Conservation (phyloP, 148 eudicot genomes). For the Bassia scoparia region DNA sequence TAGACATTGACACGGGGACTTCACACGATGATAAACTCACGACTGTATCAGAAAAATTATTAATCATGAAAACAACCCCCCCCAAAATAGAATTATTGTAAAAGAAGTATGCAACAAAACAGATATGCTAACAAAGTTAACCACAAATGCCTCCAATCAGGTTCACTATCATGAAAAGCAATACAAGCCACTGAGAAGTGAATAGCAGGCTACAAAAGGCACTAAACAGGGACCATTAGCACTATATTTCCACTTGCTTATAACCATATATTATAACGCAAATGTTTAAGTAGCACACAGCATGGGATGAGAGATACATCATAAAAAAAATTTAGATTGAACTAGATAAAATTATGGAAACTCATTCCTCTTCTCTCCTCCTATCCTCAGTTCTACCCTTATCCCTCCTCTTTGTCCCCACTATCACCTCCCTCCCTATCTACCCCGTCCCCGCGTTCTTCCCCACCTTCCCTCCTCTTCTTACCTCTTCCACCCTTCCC, state of each 20-base stretch:
- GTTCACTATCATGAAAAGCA: background rate
- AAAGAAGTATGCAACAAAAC: slow-evolving; percentile 4
- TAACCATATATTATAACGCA: background rate
- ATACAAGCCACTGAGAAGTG: slow-evolving; percentile 1
- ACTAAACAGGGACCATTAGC: background rate
- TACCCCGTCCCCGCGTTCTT: too few relatives aligned
- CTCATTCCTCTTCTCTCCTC: too few relatives aligned
- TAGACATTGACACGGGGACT: slow-evolving; percentile 96
- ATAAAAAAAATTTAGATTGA: background rate
- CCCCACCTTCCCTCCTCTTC: too few relatives aligned
- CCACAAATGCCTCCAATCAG: background rate
- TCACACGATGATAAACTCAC: slow-evolving; percentile 95
- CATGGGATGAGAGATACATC: background rate
- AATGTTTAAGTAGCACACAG: background rate
- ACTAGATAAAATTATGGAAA: too few relatives aligned
- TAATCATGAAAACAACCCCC: background rate
- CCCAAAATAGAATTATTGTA: background rate
- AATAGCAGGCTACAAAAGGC: background rate
- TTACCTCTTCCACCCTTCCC: background rate
- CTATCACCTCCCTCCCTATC: too few relatives aligned
- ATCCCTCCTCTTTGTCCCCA: too few relatives aligned
- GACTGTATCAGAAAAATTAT: slow-evolving; percentile 39
- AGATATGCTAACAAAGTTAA: background rate
- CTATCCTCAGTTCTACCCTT: too few relatives aligned
- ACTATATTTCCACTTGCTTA: background rate